Conservation (phyloP, 352 stramenopile species). For the Globisporangium acanthophoron region DNA sequence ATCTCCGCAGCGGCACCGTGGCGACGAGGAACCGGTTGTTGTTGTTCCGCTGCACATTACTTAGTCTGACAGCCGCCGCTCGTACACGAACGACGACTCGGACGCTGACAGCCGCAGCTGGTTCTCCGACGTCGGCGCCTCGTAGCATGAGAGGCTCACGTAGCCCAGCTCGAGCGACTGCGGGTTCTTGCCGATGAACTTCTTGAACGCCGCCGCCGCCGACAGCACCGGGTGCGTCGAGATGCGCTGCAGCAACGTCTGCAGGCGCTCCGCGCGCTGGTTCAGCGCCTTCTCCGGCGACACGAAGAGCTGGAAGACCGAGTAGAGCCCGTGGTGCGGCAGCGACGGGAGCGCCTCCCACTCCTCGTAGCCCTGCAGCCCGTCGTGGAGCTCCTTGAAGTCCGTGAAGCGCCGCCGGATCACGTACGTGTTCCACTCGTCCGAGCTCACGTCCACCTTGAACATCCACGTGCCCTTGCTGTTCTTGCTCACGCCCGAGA, state of each 20-base stretch:
- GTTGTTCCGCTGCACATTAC: constrained; percentile 5
- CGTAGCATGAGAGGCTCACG: constrained; percentile 65
- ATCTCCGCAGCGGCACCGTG: constrained; percentile 22
- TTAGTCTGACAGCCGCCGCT: constrained; percentile 12
- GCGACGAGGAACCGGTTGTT: constrained; percentile 33
- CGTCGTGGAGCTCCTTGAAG: constrained; percentile 65
- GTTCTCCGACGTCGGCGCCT: constrained; percentile 41
- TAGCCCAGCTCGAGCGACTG: constrained; percentile 57
- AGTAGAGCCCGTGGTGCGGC: constrained; percentile 57
- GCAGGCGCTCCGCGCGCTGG: constrained; percentile 41
- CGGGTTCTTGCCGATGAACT: constrained; percentile 73
- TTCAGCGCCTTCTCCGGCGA: constrained; percentile 51
- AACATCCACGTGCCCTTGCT: constrained; percentile 71
- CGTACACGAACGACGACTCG: constrained; percentile 14
- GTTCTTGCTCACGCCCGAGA: constrained; percentile 63
- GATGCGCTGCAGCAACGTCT: constrained; percentile 55
- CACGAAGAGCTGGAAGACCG: constrained; percentile 63
- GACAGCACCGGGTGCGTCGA: constrained; percentile 45
- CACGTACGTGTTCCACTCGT: constrained; percentile 52
- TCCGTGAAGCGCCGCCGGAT: constrained; percentile 70
- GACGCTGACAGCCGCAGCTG: constrained; percentile 19
- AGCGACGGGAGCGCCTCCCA: constrained; percentile 30
- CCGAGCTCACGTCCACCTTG: constrained; percentile 59
- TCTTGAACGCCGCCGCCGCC: constrained; percentile 32
- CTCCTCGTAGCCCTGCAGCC: constrained; percentile 29